Evolutionary conservation across 257 asterid genomes (phyloP), one percentile per base, ranked within the genome.

Genomic region (Knoxia roxburghii): DNA sequence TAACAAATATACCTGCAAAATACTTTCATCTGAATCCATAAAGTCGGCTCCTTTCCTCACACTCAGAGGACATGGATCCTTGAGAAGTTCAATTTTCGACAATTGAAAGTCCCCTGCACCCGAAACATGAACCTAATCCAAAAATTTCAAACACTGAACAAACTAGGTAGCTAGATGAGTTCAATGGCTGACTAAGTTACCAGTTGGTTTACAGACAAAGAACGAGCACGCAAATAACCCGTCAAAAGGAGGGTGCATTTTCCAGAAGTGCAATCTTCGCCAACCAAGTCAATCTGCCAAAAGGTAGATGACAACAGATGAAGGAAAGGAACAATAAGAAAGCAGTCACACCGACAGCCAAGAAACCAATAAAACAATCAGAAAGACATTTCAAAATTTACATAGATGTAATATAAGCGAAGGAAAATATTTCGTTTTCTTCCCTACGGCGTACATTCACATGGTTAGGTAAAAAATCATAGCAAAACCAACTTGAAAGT

Each of bases 61-160:
- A 71, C 75, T 84, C 78, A 94, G 77, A 51, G 90, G 76, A 73
- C 90, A 90, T 4, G 96, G 96, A 76, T 94, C 99, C 80, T 76
- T 87, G 54, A 94, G 95, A 62, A 85, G 77, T 78, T 94, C 99
- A 67, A 94, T 82, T 75, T 87, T 88, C 57, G 93, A 83, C 76
- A 90, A 50, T 70, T 87, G 96, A 80, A 83, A 94, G 79, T 94
- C 97, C 75, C 99, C 99, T 65, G 95, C 96, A 77, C 97, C 97
- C 65, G 99, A 63, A 78, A 94, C 83, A 79, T 94, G 99, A 74
- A 94, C 95, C 99, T 94, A 84, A 78, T 76, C 70, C 69, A 75
- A 63, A 70, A 78, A 74, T 74, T 53, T 78, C 76, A 80, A 83
- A 51, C 61, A 65, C 51, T 45, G 75, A 68, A 68, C 69, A 69